Conservation (phyloP, 768 basidiomycete genomes). For the Pisolithus tinctorius region DNA sequence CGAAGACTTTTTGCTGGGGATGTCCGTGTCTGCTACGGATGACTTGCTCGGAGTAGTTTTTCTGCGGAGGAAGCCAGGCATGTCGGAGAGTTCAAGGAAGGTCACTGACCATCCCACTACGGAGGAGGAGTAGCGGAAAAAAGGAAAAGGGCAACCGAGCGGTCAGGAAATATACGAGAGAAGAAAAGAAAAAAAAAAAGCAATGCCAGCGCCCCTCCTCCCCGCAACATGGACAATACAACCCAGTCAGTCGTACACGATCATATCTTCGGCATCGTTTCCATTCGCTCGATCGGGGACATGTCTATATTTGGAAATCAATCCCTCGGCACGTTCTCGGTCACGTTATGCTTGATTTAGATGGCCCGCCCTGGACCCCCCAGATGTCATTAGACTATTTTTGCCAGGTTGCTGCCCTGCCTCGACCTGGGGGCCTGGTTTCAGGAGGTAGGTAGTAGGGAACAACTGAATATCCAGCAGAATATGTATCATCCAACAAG, state of each 20-base stretch:
- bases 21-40: not conserved
- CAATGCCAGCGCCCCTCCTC: not conserved
- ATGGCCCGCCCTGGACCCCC: not conserved
- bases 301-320: not conserved
- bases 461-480: not conserved
- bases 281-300: not conserved
- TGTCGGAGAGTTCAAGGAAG: not conserved
- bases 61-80: slow-evolving; percentile 1
- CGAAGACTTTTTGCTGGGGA: not conserved
- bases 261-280: not conserved
- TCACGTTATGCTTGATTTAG: not conserved
- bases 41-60: not conserved
- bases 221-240: not conserved
- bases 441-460: not conserved
- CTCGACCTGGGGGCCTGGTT: no score
- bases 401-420: not conserved
- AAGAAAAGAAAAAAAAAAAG: not conserved
- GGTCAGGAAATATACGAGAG: not conserved
- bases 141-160: not conserved
- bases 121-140: not conserved
- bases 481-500: not conserved
- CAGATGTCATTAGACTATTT: not conserved
- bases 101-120: not conserved
- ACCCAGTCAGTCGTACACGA: not conserved
- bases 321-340: not conserved